Evolutionary conservation across 306 rosid species (phyloP).

Genomic region (Albizia julibrissin): DNA sequence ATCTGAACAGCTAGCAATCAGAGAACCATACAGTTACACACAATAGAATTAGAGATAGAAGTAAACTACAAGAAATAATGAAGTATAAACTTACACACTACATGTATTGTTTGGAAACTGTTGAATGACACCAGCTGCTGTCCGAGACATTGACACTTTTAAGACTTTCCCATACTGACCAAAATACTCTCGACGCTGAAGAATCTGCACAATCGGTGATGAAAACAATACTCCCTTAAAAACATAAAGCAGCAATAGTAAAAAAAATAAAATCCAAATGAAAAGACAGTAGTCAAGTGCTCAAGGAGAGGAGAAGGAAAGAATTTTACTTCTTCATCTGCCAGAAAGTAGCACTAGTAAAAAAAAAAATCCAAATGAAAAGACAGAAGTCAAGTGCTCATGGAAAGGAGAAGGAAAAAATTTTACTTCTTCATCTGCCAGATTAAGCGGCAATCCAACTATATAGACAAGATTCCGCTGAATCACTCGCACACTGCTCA

Average conservation of each 20-base stretch:
- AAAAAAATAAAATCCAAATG: background rate
- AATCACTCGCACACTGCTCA: constrained; percentile 93
- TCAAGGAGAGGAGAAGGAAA: constrained; percentile 16
- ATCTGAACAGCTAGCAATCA: background rate
- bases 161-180: constrained; percentile 98
- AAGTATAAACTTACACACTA: constrained; percentile 87
- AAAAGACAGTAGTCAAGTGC: background rate
- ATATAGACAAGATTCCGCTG: constrained; percentile 98
- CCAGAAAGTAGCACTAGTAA: constrained; percentile 3
- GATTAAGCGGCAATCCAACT: constrained; percentile 67
- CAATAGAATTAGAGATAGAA: constrained; percentile 1
- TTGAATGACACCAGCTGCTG: constrained; percentile 93
- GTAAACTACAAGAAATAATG: constrained; percentile 8
- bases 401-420: constrained; percentile 18
- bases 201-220: constrained; percentile 61
- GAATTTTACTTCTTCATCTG: constrained; percentile 82
- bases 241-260: background rate
- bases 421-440: constrained; percentile 88
- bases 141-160: constrained; percentile 98
- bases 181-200: constrained; percentile 86
- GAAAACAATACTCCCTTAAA: constrained; percentile 11
- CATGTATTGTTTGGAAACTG: constrained; percentile 97
- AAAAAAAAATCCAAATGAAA: background rate
- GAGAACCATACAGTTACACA: background rate
- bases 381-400: background rate